phyloP scores from a whole-genome alignment of 2,329 filamentous ascomycete genomes.

The Monosporascus sp. region DNA sequence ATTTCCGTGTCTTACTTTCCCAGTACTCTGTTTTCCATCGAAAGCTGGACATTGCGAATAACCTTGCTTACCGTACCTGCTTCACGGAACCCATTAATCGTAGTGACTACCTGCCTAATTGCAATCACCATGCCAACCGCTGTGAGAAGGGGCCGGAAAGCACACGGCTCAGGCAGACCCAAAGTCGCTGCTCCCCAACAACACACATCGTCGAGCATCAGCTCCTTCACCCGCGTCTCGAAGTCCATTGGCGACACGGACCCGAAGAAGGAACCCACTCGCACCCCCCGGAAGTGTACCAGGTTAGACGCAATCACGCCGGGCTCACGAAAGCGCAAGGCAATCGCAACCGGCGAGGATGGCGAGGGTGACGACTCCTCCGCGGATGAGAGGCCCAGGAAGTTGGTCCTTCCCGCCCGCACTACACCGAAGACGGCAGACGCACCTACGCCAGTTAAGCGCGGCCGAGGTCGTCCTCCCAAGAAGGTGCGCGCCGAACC shows the following conservation, averaged over 20 bases:
- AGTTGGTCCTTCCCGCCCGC: constrained; percentile 8
- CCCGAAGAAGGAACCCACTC: constrained; percentile 29
- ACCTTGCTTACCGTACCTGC: neutral
- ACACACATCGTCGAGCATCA: constrained; percentile 32
- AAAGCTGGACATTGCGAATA: neutral
- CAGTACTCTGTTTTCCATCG: no score
- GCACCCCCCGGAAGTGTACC: constrained; percentile 34
- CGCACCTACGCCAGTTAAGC: constrained; percentile 14
- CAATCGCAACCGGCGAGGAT: constrained; percentile 9
- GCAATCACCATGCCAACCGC: constrained; percentile 21
- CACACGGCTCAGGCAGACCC: constrained; percentile 9
- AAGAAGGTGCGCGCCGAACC: constrained; percentile 22
- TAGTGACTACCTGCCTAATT: neutral
- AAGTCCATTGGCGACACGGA: constrained; percentile 32
- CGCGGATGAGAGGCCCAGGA: constrained; percentile 22
- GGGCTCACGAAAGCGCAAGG: constrained; percentile 31
- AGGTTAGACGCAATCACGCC: constrained; percentile 34
- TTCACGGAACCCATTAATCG: neutral
- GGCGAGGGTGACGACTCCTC: constrained; percentile 22
- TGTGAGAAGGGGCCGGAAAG: constrained; percentile 23
- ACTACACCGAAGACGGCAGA: constrained; percentile 4
- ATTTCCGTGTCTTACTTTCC: no score
- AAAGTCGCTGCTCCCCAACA: constrained; percentile 19
- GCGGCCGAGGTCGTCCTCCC: constrained; percentile 22
- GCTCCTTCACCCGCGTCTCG: constrained; percentile 42